These are phyloP conservation scores for Stromatinia cepivora DNA, from an alignment of 2,329 filamentous ascomycete species.

Conservation along the genomic window DNA sequence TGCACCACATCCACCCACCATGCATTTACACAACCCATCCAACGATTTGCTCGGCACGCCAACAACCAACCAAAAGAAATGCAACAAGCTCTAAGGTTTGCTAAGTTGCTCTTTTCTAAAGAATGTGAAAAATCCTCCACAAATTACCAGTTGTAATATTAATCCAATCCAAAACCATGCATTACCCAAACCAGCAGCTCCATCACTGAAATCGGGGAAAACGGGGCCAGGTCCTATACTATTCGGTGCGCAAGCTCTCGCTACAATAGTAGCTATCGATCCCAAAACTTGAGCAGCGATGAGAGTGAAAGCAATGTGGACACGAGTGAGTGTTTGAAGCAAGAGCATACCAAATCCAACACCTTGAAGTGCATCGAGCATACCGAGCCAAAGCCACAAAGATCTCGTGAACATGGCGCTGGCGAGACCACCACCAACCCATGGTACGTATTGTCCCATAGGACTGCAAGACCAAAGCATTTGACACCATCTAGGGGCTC, in stretches of 20 bases:
- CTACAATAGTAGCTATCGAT: conserved; percentile 61
- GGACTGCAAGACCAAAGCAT: conserved; percentile 65
- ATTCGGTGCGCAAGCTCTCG: conserved; percentile 60
- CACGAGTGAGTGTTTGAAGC: conserved; percentile 62
- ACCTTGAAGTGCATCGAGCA: conserved; percentile 64
- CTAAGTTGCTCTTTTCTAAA: conserved; percentile 59
- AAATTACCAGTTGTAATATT: conserved; percentile 57
- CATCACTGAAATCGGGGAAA: conserved; percentile 51
- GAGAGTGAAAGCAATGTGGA: conserved; percentile 64
- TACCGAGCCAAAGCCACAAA: conserved; percentile 67
- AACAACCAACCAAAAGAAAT: conserved; percentile 11
- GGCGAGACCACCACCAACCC: conserved; percentile 53
- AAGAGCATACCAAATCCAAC: conserved; percentile 69
- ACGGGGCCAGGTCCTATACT: conserved; percentile 60
- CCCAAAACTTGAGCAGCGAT: conserved; percentile 63
- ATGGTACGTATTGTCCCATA: conserved; percentile 62
- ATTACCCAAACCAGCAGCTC: conserved; percentile 13
- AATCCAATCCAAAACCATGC: conserved; percentile 51
- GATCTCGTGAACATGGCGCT: conserved; percentile 57
- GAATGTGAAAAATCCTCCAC: conserved; percentile 56
- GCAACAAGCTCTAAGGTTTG: conserved; percentile 46
- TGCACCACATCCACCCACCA: conserved; percentile 10
- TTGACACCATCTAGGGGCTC: conserved; percentile 65
- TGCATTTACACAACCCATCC: conserved; percentile 11
- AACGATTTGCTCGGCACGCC: neutral